Conservation (phyloP, 23 red algal species). For the Chondrus crispus region DNA sequence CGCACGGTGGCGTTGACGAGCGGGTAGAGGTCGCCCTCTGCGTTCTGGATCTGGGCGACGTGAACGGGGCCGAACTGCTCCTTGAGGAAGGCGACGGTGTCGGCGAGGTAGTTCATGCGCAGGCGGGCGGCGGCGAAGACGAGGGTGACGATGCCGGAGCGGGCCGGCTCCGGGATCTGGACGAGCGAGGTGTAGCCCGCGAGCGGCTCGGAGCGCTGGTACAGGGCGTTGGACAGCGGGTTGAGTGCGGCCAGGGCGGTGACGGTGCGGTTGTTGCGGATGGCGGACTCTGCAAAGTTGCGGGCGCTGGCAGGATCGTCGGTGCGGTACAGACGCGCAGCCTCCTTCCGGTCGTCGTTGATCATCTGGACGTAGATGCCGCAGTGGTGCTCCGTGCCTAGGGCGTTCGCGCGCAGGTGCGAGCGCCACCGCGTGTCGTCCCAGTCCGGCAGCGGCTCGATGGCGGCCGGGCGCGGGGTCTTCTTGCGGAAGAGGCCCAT, state of each 20-base stretch:
- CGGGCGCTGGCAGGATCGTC: constrained; percentile 26
- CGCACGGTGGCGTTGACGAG: constrained; percentile 43
- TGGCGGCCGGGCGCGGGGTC: background rate
- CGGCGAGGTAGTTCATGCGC: constrained; percentile 43
- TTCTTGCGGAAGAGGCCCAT: constrained; percentile 48
- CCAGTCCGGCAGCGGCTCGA: constrained; percentile 51
- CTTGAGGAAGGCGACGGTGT: constrained; percentile 33
- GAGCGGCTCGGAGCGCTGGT: constrained; percentile 40
- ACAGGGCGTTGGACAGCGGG: constrained; percentile 34
- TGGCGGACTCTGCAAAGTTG: constrained; percentile 29
- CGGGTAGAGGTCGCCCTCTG: constrained; percentile 11
- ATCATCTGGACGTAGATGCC: constrained; percentile 45
- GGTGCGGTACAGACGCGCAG: constrained; percentile 11
- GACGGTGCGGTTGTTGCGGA: constrained; percentile 22
- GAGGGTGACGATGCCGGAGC: constrained; percentile 42
- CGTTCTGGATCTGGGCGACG: constrained; percentile 41
- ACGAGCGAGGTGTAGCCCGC: constrained; percentile 42
- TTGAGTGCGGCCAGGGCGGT: constrained; percentile 17
- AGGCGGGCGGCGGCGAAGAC: constrained; percentile 47
- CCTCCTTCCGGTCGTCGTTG: constrained; percentile 52
- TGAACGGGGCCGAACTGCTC: constrained; percentile 50
- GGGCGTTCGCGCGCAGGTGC: constrained; percentile 36
- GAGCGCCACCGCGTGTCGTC: constrained; percentile 63
- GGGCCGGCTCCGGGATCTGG: constrained; percentile 45
- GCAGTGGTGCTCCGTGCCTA: constrained; percentile 46